phyloP scores from a whole-genome alignment of 2,329 filamentous ascomycete genomes.

The Colletotrichum sp. region DNA sequence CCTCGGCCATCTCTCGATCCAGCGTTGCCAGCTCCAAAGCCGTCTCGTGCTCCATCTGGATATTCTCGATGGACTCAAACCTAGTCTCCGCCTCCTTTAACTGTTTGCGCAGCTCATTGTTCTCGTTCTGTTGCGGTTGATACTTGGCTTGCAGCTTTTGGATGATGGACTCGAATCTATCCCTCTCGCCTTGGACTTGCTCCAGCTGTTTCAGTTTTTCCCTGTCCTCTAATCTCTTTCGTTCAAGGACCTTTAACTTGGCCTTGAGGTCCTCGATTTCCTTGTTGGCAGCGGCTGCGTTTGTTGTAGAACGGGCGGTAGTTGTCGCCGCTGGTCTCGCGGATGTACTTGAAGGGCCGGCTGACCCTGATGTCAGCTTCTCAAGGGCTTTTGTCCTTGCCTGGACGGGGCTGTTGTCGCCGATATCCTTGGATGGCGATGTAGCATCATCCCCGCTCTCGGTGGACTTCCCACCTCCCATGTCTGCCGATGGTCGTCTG shows the following conservation, averaged over 20 bases:
- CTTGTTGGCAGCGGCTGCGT: slow-evolving; percentile 57
- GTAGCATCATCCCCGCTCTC: slow-evolving; percentile 40
- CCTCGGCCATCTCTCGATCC: slow-evolving; percentile 96
- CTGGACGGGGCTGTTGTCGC: slow-evolving; percentile 57
- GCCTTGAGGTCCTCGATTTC: slow-evolving; percentile 89
- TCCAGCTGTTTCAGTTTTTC: slow-evolving; percentile 84
- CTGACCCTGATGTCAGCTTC: slow-evolving; percentile 47
- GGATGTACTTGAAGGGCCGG: slow-evolving; percentile 35
- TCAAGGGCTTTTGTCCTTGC: slow-evolving; percentile 58
- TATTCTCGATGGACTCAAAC: slow-evolving; percentile 71
- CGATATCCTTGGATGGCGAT: slow-evolving; percentile 58
- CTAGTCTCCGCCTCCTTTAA: slow-evolving; percentile 77
- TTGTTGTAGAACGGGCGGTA: slow-evolving; percentile 38
- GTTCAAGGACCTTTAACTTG: slow-evolving; percentile 85
- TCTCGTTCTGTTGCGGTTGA: slow-evolving; percentile 83
- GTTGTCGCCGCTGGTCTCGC: slow-evolving; percentile 29
- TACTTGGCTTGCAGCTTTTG: slow-evolving; percentile 91
- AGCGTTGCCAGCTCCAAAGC: slow-evolving; percentile 86
- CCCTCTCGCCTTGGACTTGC: slow-evolving; percentile 75
- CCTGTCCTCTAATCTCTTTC: slow-evolving; percentile 83
- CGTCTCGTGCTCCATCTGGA: slow-evolving; percentile 84
- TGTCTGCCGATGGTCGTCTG: slow-evolving; percentile 53
- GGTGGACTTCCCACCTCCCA: slow-evolving; percentile 43
- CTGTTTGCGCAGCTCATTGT: slow-evolving; percentile 75
- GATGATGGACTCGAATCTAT: slow-evolving; percentile 83